These are phyloP conservation scores for Forsythia viridissima DNA, from an alignment of 257 asterid genomes.

Conservation along the genomic window DNA sequence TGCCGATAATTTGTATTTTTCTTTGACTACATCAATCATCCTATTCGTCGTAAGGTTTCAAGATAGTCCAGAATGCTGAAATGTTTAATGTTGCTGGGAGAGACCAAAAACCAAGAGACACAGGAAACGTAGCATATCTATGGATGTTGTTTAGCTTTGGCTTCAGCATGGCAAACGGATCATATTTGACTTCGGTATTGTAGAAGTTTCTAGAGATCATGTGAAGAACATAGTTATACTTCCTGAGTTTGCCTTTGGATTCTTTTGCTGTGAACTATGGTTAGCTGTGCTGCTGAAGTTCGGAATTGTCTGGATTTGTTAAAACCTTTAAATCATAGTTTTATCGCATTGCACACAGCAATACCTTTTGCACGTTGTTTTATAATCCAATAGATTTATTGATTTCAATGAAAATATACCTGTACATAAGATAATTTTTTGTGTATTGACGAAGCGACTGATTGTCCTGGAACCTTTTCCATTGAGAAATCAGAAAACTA, in stretches of 20 bases:
- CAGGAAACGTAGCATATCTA: slow-evolving; percentile 20
- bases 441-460: slow-evolving; percentile 9
- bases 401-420: slow-evolving; percentile 17
- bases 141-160: slow-evolving; percentile 11
- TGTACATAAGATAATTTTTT: slow-evolving; percentile 36
- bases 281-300: slow-evolving; percentile 2
- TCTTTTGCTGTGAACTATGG: slow-evolving; percentile 14
- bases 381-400: slow-evolving; percentile 19
- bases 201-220: slow-evolving; percentile 20
- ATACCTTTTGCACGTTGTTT: slow-evolving; percentile 18
- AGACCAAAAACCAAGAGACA: slow-evolving; percentile 16
- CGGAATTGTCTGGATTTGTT: slow-evolving; percentile 8
- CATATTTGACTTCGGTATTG: slow-evolving; percentile 20
- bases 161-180: slow-evolving; percentile 12
- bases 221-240: slow-evolving; percentile 1
- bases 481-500: background rate
- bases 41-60: slow-evolving; percentile 14
- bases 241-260: slow-evolving; percentile 13
- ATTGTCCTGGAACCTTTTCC: slow-evolving; percentile 14
- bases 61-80: slow-evolving; percentile 23
- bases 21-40: background rate
- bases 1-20: background rate
- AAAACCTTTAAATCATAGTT: slow-evolving; percentile 13
- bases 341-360: slow-evolving; percentile 18
- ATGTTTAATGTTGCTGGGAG: slow-evolving; percentile 14